phyloP scores from a whole-genome alignment of 306 rosid genomes.

The Herpetospermum pedunculosum region DNA sequence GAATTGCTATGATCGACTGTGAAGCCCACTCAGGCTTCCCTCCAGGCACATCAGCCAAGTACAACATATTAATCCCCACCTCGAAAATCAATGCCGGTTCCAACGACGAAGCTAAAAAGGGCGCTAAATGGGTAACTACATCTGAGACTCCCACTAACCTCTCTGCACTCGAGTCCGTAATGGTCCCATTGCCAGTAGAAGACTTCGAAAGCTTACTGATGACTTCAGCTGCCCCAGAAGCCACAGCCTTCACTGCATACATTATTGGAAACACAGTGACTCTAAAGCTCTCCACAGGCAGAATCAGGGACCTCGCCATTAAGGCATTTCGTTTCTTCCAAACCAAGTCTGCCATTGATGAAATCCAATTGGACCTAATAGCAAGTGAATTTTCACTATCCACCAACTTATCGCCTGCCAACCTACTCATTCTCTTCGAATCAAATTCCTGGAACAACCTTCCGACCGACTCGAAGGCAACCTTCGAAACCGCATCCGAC shows the following conservation, averaged over 20 bases:
- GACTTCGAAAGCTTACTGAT: constrained; percentile 74
- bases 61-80: constrained; percentile 88
- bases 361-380: constrained; percentile 90
- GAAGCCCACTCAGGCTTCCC: constrained; percentile 99
- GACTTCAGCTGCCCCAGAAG: constrained; percentile 74
- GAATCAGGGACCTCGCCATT: constrained; percentile 76
- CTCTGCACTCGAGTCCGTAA: constrained; percentile 68
- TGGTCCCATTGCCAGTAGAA: constrained; percentile 19
- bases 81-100: constrained; percentile 92
- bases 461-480: constrained; percentile 93
- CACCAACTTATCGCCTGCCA: constrained; percentile 85
- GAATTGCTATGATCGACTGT: constrained; percentile 78
- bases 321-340: constrained; percentile 89
- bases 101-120: constrained; percentile 80
- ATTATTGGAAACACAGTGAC: constrained; percentile 81
- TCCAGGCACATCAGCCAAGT: constrained; percentile 97
- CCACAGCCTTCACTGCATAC: constrained; percentile 83
- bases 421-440: constrained; percentile 78
- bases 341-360: constrained; percentile 86
- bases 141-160: constrained; percentile 84
- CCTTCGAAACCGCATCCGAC: constrained; percentile 74
- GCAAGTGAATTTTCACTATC: constrained; percentile 95
- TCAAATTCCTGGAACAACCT: constrained; percentile 84
- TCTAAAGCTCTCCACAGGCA: constrained; percentile 87
- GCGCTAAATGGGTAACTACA: constrained; percentile 82